These are phyloP conservation scores for Meredithiella fracta DNA, from an alignment of 2,329 filamentous ascomycete genomes.

Conservation along the genomic window DNA sequence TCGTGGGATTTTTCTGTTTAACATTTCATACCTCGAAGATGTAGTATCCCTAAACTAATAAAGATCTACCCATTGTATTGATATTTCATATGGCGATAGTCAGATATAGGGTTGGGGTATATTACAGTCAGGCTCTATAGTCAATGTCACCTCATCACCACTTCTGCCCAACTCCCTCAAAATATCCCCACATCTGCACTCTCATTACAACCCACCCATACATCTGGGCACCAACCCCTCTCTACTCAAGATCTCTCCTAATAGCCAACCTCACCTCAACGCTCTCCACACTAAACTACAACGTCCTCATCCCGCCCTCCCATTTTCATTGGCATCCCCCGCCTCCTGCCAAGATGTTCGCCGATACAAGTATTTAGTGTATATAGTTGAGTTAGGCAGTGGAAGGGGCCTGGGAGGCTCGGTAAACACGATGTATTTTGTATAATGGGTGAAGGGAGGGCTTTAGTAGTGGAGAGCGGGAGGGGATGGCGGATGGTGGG, in stretches of 20 bases:
- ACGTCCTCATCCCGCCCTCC: not conserved
- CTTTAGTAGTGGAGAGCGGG: not conserved
- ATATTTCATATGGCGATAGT: too few species aligned
- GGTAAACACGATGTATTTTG: not conserved
- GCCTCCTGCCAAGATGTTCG: not conserved
- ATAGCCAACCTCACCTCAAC: too few species aligned
- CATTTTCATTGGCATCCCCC: not conserved
- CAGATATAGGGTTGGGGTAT: too few species aligned
- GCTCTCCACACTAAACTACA: not conserved
- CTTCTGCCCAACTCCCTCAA: not conserved
- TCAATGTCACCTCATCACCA: not conserved
- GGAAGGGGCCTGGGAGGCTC: not conserved
- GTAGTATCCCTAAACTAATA: too few species aligned
- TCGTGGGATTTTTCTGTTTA: too few species aligned
- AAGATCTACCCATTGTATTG: too few species aligned
- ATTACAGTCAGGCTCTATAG: too few species aligned
- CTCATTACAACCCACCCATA: not conserved
- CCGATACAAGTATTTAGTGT: not conserved
- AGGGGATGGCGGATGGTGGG: not conserved
- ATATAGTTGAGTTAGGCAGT: not conserved
- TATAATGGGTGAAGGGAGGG: not conserved
- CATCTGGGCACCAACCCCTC: not conserved
- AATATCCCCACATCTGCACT: not conserved
- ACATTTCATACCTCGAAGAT: too few species aligned
- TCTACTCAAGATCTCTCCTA: not conserved